Conservation (phyloP, 106 monocot species). For the Dioscorea alata region DNA sequence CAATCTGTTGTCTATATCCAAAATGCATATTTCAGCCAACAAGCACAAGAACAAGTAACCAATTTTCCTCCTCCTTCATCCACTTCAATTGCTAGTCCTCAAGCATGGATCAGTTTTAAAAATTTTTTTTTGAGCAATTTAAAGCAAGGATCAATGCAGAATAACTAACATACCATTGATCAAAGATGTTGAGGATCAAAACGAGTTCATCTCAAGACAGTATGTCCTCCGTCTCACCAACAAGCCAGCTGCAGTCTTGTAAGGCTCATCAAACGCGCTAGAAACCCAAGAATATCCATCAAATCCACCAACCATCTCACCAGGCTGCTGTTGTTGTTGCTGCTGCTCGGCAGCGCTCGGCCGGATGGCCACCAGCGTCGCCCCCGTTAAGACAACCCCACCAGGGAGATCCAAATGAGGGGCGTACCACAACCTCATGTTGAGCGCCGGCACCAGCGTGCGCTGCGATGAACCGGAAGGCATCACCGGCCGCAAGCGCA, state of each 20-base stretch:
- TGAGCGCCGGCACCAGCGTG: constrained; percentile 76
- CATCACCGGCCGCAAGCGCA: constrained; percentile 50
- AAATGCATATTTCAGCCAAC: too few relatives aligned
- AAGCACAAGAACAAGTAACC: too few relatives aligned
- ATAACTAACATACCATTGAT: too few relatives aligned
- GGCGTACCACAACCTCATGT: constrained; percentile 80
- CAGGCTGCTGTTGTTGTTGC: neutral
- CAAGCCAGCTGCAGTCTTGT: constrained; percentile 51
- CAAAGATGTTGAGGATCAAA: constrained; percentile 28
- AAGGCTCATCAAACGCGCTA: constrained; percentile 78
- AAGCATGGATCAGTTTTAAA: too few relatives aligned
- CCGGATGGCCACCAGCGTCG: constrained; percentile 74
- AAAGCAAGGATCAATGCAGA: too few relatives aligned
- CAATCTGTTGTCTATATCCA: too few relatives aligned
- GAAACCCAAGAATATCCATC: constrained; percentile 39
- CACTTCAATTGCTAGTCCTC: too few relatives aligned
- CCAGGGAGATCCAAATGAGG: constrained; percentile 62
- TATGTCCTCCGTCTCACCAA: constrained; percentile 63
- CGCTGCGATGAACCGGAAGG: constrained; percentile 55
- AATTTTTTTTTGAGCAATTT: too few relatives aligned
- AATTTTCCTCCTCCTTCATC: too few relatives aligned
- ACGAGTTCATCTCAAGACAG: constrained; percentile 93
- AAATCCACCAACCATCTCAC: neutral
- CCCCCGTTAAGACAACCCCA: constrained; percentile 60
- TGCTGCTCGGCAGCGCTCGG: constrained; percentile 33